Base-by-base conservation (phyloP, 176 grass and related monocot genomes). In the Eragrostis curvula region DNA sequence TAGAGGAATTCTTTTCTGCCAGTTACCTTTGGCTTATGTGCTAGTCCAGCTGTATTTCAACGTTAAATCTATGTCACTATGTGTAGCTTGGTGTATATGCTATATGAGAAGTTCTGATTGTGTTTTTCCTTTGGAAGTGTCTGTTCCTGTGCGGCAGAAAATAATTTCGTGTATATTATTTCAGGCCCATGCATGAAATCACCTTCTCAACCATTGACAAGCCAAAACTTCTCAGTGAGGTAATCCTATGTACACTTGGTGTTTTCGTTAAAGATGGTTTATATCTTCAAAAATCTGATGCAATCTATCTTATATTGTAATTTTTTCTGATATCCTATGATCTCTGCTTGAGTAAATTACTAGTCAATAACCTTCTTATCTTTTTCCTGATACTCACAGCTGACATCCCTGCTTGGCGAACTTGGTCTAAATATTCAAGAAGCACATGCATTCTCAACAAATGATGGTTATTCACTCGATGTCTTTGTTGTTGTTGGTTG, bases 121-220 rank as follows among this genome's bases (percentile, higher is more conserved):
- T 29, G 57, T 73, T 67, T 66, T 18, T 28, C 21, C 43, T 78
- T 57, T 80, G 55, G 6, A 81, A 75, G 61, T 70, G 42, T 17
- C 66, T 73, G 62, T 86, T 85, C 81, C 59, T 75, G 23, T 78
- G 72, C 27, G 62, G n/a, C 15, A 44, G 51, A 30, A 21, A 56
- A n/a, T 77, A 74, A 68, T 66, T 68, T 66, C 20, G 58, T 81
- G 21, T 80, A 55, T 71, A 41, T 43, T 63, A 71, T 87, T 88
- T 74, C 93, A 99, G 93, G 74, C 93, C 96, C 74, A 99, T 99
- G 96, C 96, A 99, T 96, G 96, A 99, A 94, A 90, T 99, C 49
- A 96, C 96, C 6, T 99, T 99, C 85, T 99, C 93, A 49, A 89
- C 93, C 50, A 88, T 88, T 85, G 93, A 99, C 85, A 99, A 94